Conservation (phyloP, 1,139 yeast species). For the Pneumocystis murina region DNA sequence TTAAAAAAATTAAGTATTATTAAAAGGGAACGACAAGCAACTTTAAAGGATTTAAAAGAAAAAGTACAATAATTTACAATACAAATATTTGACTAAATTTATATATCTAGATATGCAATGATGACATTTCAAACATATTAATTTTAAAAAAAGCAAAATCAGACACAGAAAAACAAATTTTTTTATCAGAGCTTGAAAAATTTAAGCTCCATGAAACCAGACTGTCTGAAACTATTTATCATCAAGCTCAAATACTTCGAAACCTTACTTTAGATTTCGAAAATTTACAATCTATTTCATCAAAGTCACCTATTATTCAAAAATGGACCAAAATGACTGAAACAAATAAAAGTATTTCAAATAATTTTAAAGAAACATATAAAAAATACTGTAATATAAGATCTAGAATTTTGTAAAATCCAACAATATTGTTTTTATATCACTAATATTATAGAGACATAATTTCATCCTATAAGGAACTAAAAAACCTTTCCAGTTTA, state of each 20-base stretch:
- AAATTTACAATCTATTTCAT: neutral
- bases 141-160: slow-evolving; percentile 49
- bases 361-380: neutral
- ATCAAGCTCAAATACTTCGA: slow-evolving; percentile 41
- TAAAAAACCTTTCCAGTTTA: too few relatives aligned
- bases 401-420: neutral
- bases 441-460: neutral
- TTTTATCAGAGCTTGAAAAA: slow-evolving; percentile 60
- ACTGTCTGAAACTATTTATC: slow-evolving; percentile 49
- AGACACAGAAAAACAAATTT: slow-evolving; percentile 44
- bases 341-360: neutral
- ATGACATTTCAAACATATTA: slow-evolving; percentile 68
- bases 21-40: slow-evolving; percentile 44
- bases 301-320: neutral
- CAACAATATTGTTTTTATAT: neutral
- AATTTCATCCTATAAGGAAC: neutral
- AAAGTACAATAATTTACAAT: slow-evolving; percentile 32
- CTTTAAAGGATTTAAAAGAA: slow-evolving; percentile 50
- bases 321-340: neutral
- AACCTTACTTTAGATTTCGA: neutral
- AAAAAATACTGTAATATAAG: neutral
- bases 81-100: too few relatives aligned
- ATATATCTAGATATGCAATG: slow-evolving; percentile 34
- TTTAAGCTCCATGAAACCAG: slow-evolving; percentile 56
- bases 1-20: slow-evolving; percentile 33